Percentiles rank a stretch among this genome's conserved stretches.
Evolutionary conservation across 78 protist species (phyloP).

Genomic region (Dictyostelium capitatum): DNA sequence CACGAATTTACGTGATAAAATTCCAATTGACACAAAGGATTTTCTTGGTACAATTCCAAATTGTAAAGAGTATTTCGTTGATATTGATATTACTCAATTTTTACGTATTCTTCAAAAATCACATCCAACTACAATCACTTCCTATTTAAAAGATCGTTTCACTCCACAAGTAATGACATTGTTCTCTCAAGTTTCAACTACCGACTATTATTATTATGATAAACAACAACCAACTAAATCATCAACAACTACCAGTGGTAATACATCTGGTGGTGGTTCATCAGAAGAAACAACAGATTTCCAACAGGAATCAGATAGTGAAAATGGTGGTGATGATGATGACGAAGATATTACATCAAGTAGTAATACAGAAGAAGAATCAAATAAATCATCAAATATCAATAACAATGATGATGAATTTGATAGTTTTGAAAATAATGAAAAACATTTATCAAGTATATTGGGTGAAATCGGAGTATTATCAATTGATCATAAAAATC

Average conservation of each 20-base stretch:
- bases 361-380: constrained; percentile 29
- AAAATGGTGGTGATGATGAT: neutral
- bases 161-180: constrained; percentile 33
- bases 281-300: constrained; percentile 27
- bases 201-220: constrained; percentile 49
- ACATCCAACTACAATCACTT: constrained; percentile 23
- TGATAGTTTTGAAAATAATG: constrained; percentile 5
- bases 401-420: too few relatives aligned
- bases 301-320: constrained; percentile 18
- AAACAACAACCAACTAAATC: neutral
- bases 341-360: neutral
- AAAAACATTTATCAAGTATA: neutral
- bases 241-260: neutral
- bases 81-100: constrained; percentile 67
- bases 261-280: neutral
- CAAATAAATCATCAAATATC: constrained; percentile 6
- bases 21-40: constrained; percentile 54
- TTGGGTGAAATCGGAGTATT: constrained; percentile 16
- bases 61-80: constrained; percentile 72
- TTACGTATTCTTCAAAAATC: constrained; percentile 58
- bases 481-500: constrained; percentile 6
- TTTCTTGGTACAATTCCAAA: constrained; percentile 15
- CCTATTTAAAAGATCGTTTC: constrained; percentile 30
- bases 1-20: constrained; percentile 51
- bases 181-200: constrained; percentile 2